Conservation (phyloP, 768 basidiomycete species). For the Podaxis mareebaensis region DNA sequence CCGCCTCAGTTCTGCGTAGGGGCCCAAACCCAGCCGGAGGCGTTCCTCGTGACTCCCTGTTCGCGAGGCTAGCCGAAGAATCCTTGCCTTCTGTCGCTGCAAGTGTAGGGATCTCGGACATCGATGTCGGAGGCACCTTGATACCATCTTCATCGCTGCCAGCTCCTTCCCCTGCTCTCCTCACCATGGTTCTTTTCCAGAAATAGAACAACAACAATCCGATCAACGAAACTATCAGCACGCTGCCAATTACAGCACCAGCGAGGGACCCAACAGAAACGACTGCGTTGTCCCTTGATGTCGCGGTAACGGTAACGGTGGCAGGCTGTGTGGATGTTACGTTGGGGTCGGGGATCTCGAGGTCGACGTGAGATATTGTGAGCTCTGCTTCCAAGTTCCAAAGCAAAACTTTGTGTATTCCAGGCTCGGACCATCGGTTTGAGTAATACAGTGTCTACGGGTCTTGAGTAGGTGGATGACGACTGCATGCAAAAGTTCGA, state of each 20-base stretch:
- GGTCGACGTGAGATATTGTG: not conserved
- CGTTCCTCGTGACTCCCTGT: too few relatives aligned
- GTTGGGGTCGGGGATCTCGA: not conserved
- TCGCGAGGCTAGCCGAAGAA: too few relatives aligned
- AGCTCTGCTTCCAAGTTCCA: not conserved
- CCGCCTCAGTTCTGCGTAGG: too few relatives aligned
- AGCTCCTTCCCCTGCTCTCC: too few relatives aligned
- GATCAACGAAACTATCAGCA: not conserved
- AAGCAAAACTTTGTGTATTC: not conserved
- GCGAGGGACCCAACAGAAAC: not conserved
- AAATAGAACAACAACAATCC: not conserved
- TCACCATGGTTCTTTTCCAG: not conserved
- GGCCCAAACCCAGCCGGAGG: too few relatives aligned
- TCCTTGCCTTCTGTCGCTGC: too few relatives aligned
- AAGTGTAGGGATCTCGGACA: too few relatives aligned
- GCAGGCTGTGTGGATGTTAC: not conserved
- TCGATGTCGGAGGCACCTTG: too few relatives aligned
- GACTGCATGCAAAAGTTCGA: not conserved
- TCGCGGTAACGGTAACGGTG: not conserved
- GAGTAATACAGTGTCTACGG: not conserved
- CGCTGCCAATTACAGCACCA: not conserved
- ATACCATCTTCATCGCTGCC: too few relatives aligned
- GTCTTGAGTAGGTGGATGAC: not conserved
- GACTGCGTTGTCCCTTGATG: not conserved
- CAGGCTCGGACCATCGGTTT: not conserved